Evolutionary conservation across 805 yeast species (phyloP), one percentile per base, ranked within the genome.

Genomic region (Hanseniaspora lindneri): DNA sequence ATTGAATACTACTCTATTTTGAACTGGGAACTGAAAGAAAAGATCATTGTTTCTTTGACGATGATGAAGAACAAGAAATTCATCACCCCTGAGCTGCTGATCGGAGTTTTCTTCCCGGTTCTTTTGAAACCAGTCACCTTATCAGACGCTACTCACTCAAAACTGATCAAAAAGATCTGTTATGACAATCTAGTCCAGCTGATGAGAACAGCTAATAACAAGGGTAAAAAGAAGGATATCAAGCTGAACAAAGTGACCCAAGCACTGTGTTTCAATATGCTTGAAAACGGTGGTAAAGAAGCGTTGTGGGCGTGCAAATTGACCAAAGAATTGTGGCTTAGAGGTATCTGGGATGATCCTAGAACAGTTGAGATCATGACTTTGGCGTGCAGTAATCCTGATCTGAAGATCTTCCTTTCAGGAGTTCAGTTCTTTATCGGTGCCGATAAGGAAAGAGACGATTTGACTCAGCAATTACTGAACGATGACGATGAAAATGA

Each of bases 271-370:
- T 89, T 92, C 71, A 85, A 84, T 57, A 69, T 89, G 54, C 68
- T 92, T 39, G 95, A 86, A 54, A 49, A 39, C 21, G 49, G 47
- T 11, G 47, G 44, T 2, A 67, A 83, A 62, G 74, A 85, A 35
- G 84, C 82, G 57, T 67, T 92, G 21, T 92, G 97, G 96, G 96
- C 97, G 7, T 84, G 96, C 2, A 88, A 86, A 59, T 68, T 92
- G 50, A 87, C 96, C 4, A 76, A 97, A 61, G 97, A 92, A 64
- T 69, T 92, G 44, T 92, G 99, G 99, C 76, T 95, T 69, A 75
- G 97, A 61, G 95, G 95, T 60, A 83, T 92, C 51, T 92, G 99
- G 99, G 96, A 87, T 63, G 99, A 92, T 63, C 76, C 95, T 0
- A 73, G 96, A 58, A 82, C 97, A 0, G 95, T 92, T n/a, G 98